Base-by-base conservation (phyloP, 108 stramenopile species). In the Skeletonema grethae region DNA sequence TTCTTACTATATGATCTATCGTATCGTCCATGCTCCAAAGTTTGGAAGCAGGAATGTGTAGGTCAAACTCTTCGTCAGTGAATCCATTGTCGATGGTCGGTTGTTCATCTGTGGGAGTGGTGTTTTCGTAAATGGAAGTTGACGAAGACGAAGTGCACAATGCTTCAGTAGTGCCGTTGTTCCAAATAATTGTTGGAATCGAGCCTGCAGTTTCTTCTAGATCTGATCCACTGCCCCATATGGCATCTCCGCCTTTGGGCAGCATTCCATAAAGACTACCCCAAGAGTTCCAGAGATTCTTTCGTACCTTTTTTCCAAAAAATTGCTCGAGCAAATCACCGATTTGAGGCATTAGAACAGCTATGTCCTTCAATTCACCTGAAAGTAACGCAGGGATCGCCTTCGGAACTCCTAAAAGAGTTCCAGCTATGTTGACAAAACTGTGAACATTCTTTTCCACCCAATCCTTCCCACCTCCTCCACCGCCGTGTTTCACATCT, bases 331-430 rank as follows among this genome's bases (percentile, higher is more conserved):
- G 63, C 58, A 93, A 57, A 7, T 69, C 72, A 7, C 86, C 91
- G 5, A 90, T 48, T 6, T 85, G 73, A 35, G 87, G 83, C 53
- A 89, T 66, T 36, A 96, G 28, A 11, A 76, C 85, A 9, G 78
- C 81, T 9, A 90, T 96, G 65, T 94, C 95, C 48, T 83, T 87
- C 81, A 96, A 89, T 84, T 97, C 96, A 35, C 96, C 96, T 3
- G 89, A 89, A 12, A 95, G 61, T 2, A 95, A 45, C 6, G 94
- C 90, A 39, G 89, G 83, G 9, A 87, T 76, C 0, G 93, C 78
- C 73, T 95, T 95, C 22, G 87, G 84, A 24, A 88, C 93, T 35
- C 96, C 96, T 28, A 97, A 79, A 3, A 95, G 79, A 22, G 96
- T 74, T n/a, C 96, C 96, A 11, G 94, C 96, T 30, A 97, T 93